Evolutionary conservation across 2,329 filamentous ascomycete species (phyloP), one percentile per base, ranked within the genome.

Genomic region (Fusarium mangiferae): DNA sequence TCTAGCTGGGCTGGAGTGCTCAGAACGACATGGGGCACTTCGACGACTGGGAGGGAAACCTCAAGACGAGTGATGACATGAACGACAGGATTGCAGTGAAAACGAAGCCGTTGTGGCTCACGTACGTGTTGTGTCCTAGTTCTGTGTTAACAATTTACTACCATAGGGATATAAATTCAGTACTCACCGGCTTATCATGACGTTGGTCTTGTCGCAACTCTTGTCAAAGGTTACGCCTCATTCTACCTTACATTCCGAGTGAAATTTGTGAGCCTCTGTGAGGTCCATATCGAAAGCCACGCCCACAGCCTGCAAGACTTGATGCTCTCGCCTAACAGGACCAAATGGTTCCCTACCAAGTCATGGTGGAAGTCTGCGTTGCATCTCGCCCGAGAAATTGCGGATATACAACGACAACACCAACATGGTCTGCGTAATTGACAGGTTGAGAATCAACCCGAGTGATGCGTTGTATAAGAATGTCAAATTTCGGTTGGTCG

Each of bases 201-300:
- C 9, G 3, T 15, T 42, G 22, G 22, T 42, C n/a, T 24, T 9
- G n/a, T n/a, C 5, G 9, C 15, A 22, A 14, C 14, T n/a, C 22
- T 15, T n/a, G 14, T 15, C n/a, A n/a, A n/a, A 42, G 14, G n/a
- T 42, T 8, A 15, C 8, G 14, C 4, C 22, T 15, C 14, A 10
- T 9, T 42, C 41, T 42, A 9, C n/a, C n/a, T n/a, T 17, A 9
- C 41, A n/a, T 22, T 17, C 15, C 9, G 6, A 6, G 22, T 17
- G 22, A 5, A n/a, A 6, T 22, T n/a, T 17, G 9, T n/a, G 9
- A n/a, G 41, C 4, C 22, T 42, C 15, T 0, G 17, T 0, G 3
- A 42, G 11, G 14, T 42, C 4, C 15, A 42, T 11, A 12, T 24
- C 22, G 3, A 7, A 24, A 42, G 7, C 10, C n/a, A 24, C n/a